Conservation (phyloP, 257 asterid species). For the Cinchona pubescens region DNA sequence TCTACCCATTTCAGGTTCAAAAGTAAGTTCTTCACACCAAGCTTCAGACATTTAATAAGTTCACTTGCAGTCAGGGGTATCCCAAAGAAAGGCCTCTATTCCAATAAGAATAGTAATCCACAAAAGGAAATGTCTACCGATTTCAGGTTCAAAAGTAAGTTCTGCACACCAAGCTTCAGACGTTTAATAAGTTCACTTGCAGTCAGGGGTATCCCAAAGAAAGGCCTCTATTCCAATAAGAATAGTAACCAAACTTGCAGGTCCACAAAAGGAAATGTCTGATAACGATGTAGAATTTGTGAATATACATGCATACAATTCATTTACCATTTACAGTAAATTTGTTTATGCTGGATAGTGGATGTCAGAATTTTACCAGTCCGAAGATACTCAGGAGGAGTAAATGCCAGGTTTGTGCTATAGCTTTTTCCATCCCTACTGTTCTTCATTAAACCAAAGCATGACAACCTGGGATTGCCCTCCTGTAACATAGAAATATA, state of each 20-base stretch:
- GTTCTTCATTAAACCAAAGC: slow-evolving; percentile 72
- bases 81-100: too few relatives aligned
- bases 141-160: too few relatives aligned
- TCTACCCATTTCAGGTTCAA: not conserved
- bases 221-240: not conserved
- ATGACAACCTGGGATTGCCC: slow-evolving; percentile 58
- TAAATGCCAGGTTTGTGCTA: slow-evolving; percentile 68
- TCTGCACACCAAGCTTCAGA: not conserved
- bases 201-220: not conserved
- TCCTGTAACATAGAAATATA: slow-evolving; percentile 30
- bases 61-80: not conserved
- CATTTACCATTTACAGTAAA: not conserved
- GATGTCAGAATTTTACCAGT: slow-evolving; percentile 38
- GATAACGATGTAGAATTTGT: not conserved
- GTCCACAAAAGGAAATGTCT: not conserved
- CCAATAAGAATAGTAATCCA: not conserved
- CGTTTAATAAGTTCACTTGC: not conserved
- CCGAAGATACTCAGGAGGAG: slow-evolving; percentile 70
- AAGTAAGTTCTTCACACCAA: not conserved
- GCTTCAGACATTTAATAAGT: not conserved
- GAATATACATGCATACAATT: not conserved
- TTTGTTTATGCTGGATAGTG: not conserved
- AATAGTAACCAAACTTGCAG: too few relatives aligned
- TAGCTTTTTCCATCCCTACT: slow-evolving; percentile 75
- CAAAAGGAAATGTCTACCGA: not conserved